These are phyloP conservation scores for Solanum rostratum DNA, from an alignment of 257 asterid genomes.

Conservation along the genomic window DNA sequence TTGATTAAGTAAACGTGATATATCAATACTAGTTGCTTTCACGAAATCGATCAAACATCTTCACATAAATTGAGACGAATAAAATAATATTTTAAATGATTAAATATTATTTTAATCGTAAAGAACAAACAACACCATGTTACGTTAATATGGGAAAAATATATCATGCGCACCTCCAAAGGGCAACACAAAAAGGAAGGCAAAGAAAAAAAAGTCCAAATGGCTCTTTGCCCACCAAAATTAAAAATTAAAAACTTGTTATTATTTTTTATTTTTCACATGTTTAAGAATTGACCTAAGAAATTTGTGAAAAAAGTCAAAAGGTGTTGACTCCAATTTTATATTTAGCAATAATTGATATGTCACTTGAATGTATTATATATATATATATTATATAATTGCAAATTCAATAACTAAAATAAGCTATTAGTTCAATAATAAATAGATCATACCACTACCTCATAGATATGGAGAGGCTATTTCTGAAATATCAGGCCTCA, in stretches of 20 bases:
- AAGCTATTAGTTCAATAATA: not conserved
- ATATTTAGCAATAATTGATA: not conserved
- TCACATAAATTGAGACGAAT: not conserved
- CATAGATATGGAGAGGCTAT: too few relatives aligned
- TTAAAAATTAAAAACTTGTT: not conserved
- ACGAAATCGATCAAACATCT: not conserved
- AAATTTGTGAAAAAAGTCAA: not conserved
- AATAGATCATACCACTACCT: too few relatives aligned
- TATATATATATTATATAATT: too few relatives aligned
- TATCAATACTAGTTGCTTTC: too few relatives aligned
- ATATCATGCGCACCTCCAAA: not conserved
- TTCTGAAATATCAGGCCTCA: too few relatives aligned
- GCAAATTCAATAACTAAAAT: not conserved
- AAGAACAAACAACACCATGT: not conserved
- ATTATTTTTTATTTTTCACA: not conserved
- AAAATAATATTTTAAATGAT: not conserved
- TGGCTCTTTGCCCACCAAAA: not conserved
- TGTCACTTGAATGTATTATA: not conserved
- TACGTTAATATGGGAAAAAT: not conserved
- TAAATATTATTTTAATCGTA: not conserved
- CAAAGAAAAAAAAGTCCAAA: not conserved
- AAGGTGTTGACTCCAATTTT: not conserved
- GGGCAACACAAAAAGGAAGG: not conserved
- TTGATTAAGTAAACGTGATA: too few relatives aligned
- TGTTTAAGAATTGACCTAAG: not conserved